Evolutionary conservation across 1,139 yeast genomes (phyloP), one percentile per base, ranked within the genome.

Genomic region (Saccharomycopsis hybrid): DNA sequence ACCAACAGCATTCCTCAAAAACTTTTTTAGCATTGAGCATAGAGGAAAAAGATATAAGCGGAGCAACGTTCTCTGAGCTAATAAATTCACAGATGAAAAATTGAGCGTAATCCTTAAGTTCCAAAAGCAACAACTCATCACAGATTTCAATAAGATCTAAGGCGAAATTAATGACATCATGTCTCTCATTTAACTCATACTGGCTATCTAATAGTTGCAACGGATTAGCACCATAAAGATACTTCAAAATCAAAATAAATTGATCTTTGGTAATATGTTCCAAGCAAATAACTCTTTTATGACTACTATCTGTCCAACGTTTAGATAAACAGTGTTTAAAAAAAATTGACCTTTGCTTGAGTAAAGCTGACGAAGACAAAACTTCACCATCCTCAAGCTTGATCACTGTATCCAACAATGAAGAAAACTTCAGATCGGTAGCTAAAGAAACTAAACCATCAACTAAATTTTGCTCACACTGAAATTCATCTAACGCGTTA

Each of bases 1-100:
- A 85, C 80, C 87, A 81, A 40, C 83, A 68, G 59, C 95, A 79
- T 49, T 77, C 74, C 48, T 73, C 69, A 54, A 79, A 72, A 33
- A 89, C 62, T 57, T 81, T 78, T 5, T 66, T 62, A 2, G 88
- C 85, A 11, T 73, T 65, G 50, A 75, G 68, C 37, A 66, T 59
- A 41, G 73, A 73, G 0, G 94, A 74, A 59, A 81, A 81, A 7
- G 72, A 67, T 32, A 85, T 61, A 13, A 88, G 61, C 2, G 73
- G 57, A 38, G 80, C 67, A 1, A 82, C 88, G 57, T 84, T 85
- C 13, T 83, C 85, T 13, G 78, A 68, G 9, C 66, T 68, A 8
- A 87, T 75, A 54, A 80, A 75, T 51, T 78, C 83, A 45, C 77
- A 71, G 7, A 88, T 62, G n/a, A 76, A 73, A 30, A 78, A 64